These are phyloP conservation scores for Triadica sebifera DNA, from an alignment of 345 rosid genomes.

Conservation along the genomic window DNA sequence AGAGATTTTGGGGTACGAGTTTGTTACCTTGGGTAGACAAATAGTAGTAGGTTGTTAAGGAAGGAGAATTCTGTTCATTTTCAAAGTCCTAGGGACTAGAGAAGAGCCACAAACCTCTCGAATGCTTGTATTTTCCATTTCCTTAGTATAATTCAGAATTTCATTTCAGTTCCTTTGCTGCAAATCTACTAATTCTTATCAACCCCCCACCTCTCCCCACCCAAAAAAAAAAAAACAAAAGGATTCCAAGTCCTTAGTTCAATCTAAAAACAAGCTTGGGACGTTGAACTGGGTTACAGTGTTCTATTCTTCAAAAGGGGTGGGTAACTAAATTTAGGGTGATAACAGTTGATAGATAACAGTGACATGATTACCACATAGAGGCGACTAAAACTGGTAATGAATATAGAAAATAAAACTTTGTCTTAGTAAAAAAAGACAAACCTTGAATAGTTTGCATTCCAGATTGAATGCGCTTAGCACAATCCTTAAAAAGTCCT, in stretches of 20 bases:
- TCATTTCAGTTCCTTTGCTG: too few relatives aligned
- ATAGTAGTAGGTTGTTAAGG: too few relatives aligned
- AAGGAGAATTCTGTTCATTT: too few relatives aligned
- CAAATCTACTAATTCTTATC: too few relatives aligned
- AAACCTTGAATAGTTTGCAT: constrained; percentile 71
- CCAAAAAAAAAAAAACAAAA: background rate
- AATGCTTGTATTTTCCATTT: too few relatives aligned
- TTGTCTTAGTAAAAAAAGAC: background rate
- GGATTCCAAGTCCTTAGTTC: background rate
- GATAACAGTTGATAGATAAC: background rate
- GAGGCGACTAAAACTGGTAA: background rate
- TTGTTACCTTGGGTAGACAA: too few relatives aligned
- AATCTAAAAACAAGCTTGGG: background rate
- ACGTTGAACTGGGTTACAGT: background rate
- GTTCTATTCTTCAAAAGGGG: background rate
- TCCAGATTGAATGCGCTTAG: constrained; percentile 86
- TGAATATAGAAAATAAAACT: constrained; percentile 1
- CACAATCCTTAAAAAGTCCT: constrained; percentile 90
- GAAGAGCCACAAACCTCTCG: too few relatives aligned
- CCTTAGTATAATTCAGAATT: too few relatives aligned
- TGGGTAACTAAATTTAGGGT: background rate
- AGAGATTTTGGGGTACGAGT: too few relatives aligned
- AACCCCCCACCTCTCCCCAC: background rate
- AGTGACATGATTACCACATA: background rate
- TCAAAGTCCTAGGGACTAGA: too few relatives aligned